Base-by-base conservation (phyloP, 2,329 filamentous ascomycete species). In the Rasamsonia emersonii region DNA sequence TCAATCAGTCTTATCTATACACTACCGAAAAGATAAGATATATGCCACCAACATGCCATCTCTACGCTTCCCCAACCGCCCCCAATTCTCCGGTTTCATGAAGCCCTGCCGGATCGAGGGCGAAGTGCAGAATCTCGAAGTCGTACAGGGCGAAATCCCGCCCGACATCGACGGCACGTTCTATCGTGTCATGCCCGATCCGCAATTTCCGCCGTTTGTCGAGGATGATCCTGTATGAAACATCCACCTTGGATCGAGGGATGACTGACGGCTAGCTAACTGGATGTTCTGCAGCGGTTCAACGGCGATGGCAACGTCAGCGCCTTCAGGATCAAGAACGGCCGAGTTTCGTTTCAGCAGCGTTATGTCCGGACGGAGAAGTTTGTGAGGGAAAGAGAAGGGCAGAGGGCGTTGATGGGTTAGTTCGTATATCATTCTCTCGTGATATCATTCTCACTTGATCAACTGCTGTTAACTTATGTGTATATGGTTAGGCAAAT, bases 101-200 rank as follows among this genome's bases (percentile, higher is more conserved):
- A 48, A 42, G 18, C 59, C 61, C 9, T 59, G 55, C 31, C 53
- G 60, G 0, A 39, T 64, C 7, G 61, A 64, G 40, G 62, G 61
- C 8, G 58, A 66, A 30, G 47, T 65, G 11, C 48, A 51, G 19
- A 49, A 65, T 30, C 43, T 68, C 2, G 62, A 67, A 31, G 54
- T n/a, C n/a, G n/a, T 67, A 6, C 45, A 52, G 1, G 64, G 65
- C 4, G 47, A 51, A 3, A 59, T 70, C 18, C 66, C 67, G 0
- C 33, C 41, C 4, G 62, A 65, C 5, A 66, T 70, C 24, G 49
- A 63, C 32, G 66, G 66, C 1, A 66, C 59, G 0, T 70, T 69
- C 39, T 70, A 60, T 42, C 62, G 69, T 3, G 56, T 72, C 11
- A 70, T 71, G 53, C 66, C 67, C 10, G 69, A 73, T 44, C 65